Evolutionary conservation across 1,139 yeast species (phyloP).

Genomic region (Saccharomyces pastorianus): DNA sequence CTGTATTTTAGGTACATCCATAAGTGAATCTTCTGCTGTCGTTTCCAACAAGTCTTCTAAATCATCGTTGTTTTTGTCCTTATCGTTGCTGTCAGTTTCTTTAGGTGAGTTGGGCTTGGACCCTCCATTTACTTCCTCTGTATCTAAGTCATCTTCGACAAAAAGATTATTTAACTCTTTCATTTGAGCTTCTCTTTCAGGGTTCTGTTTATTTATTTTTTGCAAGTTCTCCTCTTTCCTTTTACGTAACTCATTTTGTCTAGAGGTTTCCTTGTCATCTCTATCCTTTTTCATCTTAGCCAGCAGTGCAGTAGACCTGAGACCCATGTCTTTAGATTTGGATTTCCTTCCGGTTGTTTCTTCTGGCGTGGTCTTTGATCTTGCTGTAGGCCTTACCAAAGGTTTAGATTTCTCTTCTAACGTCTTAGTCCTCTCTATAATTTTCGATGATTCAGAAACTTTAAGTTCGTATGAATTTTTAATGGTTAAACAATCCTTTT

Average conservation of each 20-base stretch:
- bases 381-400: slow-evolving; percentile 4
- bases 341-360: slow-evolving; percentile 3
- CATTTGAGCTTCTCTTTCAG: slow-evolving; percentile 26
- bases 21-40: slow-evolving; percentile 28
- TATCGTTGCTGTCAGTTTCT: not conserved
- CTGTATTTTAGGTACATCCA: slow-evolving; percentile 11
- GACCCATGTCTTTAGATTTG: slow-evolving; percentile 18
- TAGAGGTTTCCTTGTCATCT: slow-evolving; percentile 27
- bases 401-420: not conserved
- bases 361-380: slow-evolving; percentile 14
- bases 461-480: slow-evolving; percentile 17
- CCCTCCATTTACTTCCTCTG: slow-evolving; percentile 11
- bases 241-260: slow-evolving; percentile 23
- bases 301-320: slow-evolving; percentile 28
- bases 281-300: slow-evolving; percentile 30
- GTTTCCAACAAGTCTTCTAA: slow-evolving; percentile 29
- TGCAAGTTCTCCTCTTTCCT: slow-evolving; percentile 18
- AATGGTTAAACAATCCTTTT: slow-evolving; percentile 17
- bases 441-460: not conserved
- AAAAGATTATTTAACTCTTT: slow-evolving; percentile 27
- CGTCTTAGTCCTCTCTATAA: not conserved
- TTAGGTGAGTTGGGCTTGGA: slow-evolving; percentile 5
- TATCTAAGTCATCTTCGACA: slow-evolving; percentile 22
- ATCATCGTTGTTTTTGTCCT: slow-evolving; percentile 8
- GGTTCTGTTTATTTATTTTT: slow-evolving; percentile 13